phyloP scores from a whole-genome alignment of 1,284 basidiomycete genomes.

The Xanthoconium separans region DNA sequence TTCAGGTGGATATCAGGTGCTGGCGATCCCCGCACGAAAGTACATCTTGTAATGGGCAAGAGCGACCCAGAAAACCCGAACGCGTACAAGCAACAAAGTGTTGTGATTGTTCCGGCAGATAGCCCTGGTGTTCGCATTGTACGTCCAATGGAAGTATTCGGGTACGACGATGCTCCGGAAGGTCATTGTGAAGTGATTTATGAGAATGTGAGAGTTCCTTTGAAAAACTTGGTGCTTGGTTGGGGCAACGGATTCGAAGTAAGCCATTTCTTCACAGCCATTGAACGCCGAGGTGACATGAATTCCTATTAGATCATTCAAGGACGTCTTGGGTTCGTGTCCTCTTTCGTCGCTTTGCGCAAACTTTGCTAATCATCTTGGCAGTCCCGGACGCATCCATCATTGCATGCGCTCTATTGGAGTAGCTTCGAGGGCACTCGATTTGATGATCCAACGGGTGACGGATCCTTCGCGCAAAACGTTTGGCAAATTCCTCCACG shows the following conservation, averaged over 20 bases:
- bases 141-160: slow-evolving; percentile 90
- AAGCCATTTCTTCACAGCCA: background rate
- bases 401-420: slow-evolving; percentile 99
- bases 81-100: slow-evolving; percentile 83
- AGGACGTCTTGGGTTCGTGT: slow-evolving; percentile 85
- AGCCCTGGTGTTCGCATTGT: slow-evolving; percentile 87
- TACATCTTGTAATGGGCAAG: slow-evolving; percentile 95
- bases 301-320: slow-evolving; percentile 76
- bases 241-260: slow-evolving; percentile 95
- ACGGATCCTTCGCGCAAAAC: slow-evolving; percentile 90
- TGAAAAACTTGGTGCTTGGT: slow-evolving; percentile 82
- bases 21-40: slow-evolving; percentile 85
- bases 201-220: slow-evolving; percentile 88
- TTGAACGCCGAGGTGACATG: background rate
- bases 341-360: background rate
- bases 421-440: slow-evolving; percentile 80
- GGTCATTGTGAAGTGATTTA: slow-evolving; percentile 96
- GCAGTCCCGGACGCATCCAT: slow-evolving; percentile 91
- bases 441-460: slow-evolving; percentile 88
- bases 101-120: slow-evolving; percentile 90
- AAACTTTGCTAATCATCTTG: slow-evolving; percentile 6
- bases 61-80: slow-evolving; percentile 76
- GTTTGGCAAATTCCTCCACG: slow-evolving; percentile 88
- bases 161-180: slow-evolving; percentile 93
- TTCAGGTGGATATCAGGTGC: slow-evolving; percentile 95